Evolutionary conservation across 108 stramenopile species (phyloP).

Genomic region (Stephanodiscus minutulus): DNA sequence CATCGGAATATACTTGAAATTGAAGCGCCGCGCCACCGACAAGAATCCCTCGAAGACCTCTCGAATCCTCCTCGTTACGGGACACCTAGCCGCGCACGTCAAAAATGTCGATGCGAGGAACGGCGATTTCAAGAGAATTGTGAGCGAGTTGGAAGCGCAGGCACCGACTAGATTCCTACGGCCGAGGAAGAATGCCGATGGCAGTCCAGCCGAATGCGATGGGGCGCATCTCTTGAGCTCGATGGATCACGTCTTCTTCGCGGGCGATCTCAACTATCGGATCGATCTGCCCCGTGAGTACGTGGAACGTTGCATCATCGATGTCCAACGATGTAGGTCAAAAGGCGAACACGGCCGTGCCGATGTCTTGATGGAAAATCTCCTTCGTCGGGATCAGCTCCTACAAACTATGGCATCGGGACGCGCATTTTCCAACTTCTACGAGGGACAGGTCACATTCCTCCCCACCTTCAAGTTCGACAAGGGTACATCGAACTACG

Average conservation of each 20-base stretch:
- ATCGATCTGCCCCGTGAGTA: slow-evolving; percentile 80
- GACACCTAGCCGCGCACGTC: slow-evolving; percentile 88
- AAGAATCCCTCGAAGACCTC: slow-evolving; percentile 51
- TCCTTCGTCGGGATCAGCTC: slow-evolving; percentile 81
- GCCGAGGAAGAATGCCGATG: slow-evolving; percentile 31
- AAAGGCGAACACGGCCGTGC: slow-evolving; percentile 3
- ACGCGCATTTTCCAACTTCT: slow-evolving; percentile 71
- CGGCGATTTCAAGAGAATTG: slow-evolving; percentile 84
- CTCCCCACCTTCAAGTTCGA: slow-evolving; percentile 90
- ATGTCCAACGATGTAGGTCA: slow-evolving; percentile 34
- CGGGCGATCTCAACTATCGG: slow-evolving; percentile 88
- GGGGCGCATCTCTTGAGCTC: slow-evolving; percentile 69
- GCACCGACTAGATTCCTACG: slow-evolving; percentile 75
- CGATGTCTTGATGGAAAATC: slow-evolving; percentile 37
- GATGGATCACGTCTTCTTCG: slow-evolving; percentile 79
- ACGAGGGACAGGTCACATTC: slow-evolving; percentile 79
- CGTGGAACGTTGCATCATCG: slow-evolving; percentile 52
- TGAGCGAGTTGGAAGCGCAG: slow-evolving; percentile 78
- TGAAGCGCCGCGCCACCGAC: slow-evolving; percentile 51
- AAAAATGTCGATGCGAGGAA: slow-evolving; percentile 85
- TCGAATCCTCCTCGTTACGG: slow-evolving; percentile 76
- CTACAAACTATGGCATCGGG: slow-evolving; percentile 61
- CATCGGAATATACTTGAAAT: slow-evolving; percentile 75
- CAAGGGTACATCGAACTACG: slow-evolving; percentile 74
- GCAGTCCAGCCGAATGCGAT: slow-evolving; percentile 22